A percentile compares a stretch with the other conserved stretches of the same genome.
These are phyloP conservation scores for Ophiostoma populinum DNA, from an alignment of 2,329 filamentous ascomycete genomes.

Conservation along the genomic window DNA sequence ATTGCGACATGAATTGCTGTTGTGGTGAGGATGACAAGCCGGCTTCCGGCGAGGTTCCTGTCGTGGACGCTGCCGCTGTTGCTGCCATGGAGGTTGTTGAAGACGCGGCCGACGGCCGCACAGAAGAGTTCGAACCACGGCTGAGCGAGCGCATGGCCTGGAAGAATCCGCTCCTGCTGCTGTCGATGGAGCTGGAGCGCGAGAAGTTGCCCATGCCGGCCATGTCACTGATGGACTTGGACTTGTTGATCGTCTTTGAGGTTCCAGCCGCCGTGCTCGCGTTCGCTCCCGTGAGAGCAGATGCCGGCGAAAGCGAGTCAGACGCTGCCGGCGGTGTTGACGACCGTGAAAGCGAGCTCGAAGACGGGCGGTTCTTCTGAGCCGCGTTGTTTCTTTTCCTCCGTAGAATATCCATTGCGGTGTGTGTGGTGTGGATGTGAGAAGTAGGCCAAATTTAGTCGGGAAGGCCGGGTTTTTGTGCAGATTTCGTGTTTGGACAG, in stretches of 20 bases:
- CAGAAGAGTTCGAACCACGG: slow-evolving; percentile 11
- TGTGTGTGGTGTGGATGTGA: neutral
- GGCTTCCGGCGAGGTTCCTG: slow-evolving; percentile 6
- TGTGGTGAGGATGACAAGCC: slow-evolving; percentile 4
- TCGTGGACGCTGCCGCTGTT: neutral
- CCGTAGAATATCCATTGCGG: slow-evolving; percentile 9
- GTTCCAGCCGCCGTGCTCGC: neutral
- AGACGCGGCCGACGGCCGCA: slow-evolving; percentile 4
- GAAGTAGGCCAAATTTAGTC: neutral
- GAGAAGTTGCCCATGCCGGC: slow-evolving; percentile 9
- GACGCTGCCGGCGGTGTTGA: too few relatives aligned
- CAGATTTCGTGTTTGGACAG: too few relatives aligned
- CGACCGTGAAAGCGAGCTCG: too few relatives aligned
- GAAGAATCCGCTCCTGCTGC: slow-evolving; percentile 13
- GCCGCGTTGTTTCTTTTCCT: slow-evolving; percentile 6
- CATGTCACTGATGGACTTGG: slow-evolving; percentile 10
- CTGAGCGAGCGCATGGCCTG: slow-evolving; percentile 14
- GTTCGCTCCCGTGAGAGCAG: too few relatives aligned
- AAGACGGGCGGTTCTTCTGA: slow-evolving; percentile 1
- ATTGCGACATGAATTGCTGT: slow-evolving; percentile 5
- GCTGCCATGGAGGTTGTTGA: slow-evolving; percentile 5
- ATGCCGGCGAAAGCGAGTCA: too few relatives aligned
- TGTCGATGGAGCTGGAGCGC: slow-evolving; percentile 13
- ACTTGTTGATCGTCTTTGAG: slow-evolving; percentile 4
- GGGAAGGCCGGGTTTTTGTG: too few relatives aligned